Evolutionary conservation across 2,329 filamentous ascomycete species (phyloP).

Genomic region (Byssothecium circinans): DNA sequence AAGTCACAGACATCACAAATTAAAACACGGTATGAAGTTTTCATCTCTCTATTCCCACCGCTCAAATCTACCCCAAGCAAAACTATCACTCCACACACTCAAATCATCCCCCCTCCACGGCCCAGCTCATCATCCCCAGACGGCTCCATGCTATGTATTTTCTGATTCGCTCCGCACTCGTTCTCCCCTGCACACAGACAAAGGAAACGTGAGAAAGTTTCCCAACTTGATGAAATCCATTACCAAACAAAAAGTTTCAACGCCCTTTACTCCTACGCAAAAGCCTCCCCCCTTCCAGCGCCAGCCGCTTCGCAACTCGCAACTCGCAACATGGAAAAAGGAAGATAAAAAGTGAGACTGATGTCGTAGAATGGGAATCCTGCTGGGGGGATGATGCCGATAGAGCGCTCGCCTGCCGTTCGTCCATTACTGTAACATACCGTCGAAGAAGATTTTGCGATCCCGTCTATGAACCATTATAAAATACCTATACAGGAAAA

Average conservation of each 20-base stretch:
- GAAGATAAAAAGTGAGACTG: constrained; percentile 23
- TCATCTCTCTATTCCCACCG: neutral
- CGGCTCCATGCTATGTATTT: neutral
- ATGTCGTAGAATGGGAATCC: constrained; percentile 22
- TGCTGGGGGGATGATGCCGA: constrained; percentile 8
- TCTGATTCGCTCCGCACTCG: neutral
- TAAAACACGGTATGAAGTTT: neutral
- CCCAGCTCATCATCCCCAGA: neutral
- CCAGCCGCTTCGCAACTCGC: constrained; percentile 16
- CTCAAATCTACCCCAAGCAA: neutral
- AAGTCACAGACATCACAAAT: neutral
- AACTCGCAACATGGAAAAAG: constrained; percentile 24
- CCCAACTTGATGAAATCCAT: neutral
- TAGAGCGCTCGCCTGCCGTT: constrained; percentile 26
- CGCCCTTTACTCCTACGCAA: constrained; percentile 2
- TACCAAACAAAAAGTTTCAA: neutral
- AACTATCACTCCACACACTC: neutral
- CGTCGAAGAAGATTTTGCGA: constrained; percentile 37
- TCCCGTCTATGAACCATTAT: constrained; percentile 46
- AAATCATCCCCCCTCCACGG: neutral
- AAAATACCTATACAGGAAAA: constrained; percentile 45
- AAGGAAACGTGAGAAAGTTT: neutral
- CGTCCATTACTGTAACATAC: constrained; percentile 37
- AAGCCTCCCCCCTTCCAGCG: constrained; percentile 2
- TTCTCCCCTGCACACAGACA: neutral